Evolutionary conservation across 805 yeast species (phyloP).

Genomic region (Middelhovenomyces tepae): DNA sequence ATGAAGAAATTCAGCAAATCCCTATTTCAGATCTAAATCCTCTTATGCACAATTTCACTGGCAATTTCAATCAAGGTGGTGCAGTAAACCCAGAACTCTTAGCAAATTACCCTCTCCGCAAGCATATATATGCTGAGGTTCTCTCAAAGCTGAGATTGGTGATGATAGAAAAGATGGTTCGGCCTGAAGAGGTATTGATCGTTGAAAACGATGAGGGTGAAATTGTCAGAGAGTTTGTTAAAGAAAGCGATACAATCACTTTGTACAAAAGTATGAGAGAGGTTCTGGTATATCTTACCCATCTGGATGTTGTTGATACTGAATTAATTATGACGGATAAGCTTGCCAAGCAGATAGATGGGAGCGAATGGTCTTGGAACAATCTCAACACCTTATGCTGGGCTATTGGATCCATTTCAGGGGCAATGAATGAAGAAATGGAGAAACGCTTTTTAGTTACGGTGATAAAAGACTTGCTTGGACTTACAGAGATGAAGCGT

Average conservation of each 20-base stretch:
- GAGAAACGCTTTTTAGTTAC: conserved; percentile 90
- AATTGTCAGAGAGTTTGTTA: conserved; percentile 93
- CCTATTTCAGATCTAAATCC: conserved; percentile 70
- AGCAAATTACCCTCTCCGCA: conserved; percentile 74
- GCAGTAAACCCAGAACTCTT: conserved; percentile 78
- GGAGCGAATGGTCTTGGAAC: conserved; percentile 98
- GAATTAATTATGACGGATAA: conserved; percentile 90
- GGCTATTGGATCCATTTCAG: conserved; percentile 99
- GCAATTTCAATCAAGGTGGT: conserved; percentile 44
- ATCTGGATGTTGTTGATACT: conserved; percentile 88
- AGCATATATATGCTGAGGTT: conserved; percentile 70
- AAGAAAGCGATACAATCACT: conserved; percentile 94
- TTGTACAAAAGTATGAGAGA: conserved; percentile 93
- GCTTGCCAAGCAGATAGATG: conserved; percentile 87
- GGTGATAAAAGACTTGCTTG: conserved; percentile 84
- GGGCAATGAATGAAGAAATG: conserved; percentile 97
- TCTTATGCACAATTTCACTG: conserved; percentile 51
- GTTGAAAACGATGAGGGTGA: conserved; percentile 99
- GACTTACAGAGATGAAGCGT: conserved; percentile 89
- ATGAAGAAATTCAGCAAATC: conserved; percentile 73
- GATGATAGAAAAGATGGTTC: conserved; percentile 95
- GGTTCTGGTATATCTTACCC: conserved; percentile 89
- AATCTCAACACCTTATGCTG: conserved; percentile 95
- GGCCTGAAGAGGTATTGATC: conserved; percentile 95
- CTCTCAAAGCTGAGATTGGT: conserved; percentile 80